Base-by-base conservation (phyloP, 306 rosid species). In the Corylus avellana region DNA sequence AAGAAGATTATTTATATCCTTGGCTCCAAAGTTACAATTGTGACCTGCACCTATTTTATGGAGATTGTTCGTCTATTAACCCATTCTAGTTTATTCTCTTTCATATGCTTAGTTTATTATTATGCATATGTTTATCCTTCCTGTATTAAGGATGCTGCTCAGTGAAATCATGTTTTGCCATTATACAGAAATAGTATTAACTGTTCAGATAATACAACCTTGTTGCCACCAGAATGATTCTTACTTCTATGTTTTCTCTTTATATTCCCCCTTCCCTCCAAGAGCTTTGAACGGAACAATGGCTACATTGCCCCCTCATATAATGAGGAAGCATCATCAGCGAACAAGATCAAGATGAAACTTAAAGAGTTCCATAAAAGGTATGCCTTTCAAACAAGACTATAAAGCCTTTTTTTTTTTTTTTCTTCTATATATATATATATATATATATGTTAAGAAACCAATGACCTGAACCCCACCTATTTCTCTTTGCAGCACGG, bases 291-390 rank as follows among this genome's bases (percentile, higher is more conserved):
- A 59, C 98, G 61, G 66, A 87, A 85, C 80, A 70, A 79, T 82
- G 96, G 90, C 72, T 95, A 95, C 78, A 42, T 90, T 80, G 91
- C 96, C 86, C 99, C 99, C 78, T 81, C 95, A 47, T 91, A 83
- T 56, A 78, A 88, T 35, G 97, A 88, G 62, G 98, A 89, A 84
- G 79, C 86, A 17, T 87, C 99, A 51, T 91, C 99, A 18, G 95
- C 97, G 79, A 93, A 78, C 90, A 93, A 82, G 84, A 89, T 93
- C 82, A 95, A 93, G 86, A 93, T 93, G 99, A 95, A 87, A 84
- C 92, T 95, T 57, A 95, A 91, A 78, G 99, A 95, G 85, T 88
- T 95, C 67, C 99, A 93, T 72, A 91, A 79, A 89, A 95, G 94
- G 99, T 93, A 86, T 67, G 46, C 72, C 72, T 42, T 67, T 27